Base-by-base conservation (phyloP, 768 basidiomycete genomes). In the Pholiota conissans region DNA sequence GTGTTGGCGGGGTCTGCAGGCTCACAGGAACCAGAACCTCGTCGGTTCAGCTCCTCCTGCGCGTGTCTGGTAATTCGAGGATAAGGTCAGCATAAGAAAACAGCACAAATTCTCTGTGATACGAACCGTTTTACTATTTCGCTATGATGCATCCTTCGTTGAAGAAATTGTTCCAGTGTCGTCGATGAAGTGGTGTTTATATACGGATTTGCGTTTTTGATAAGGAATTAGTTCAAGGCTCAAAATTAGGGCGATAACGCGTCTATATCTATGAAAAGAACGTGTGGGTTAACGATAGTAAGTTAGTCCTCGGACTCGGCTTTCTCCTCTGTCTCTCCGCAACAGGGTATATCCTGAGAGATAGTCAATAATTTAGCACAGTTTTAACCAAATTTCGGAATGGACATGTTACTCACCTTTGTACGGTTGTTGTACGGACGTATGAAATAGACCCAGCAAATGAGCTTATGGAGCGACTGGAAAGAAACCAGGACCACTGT, bases 1-100 rank as follows among this genome's bases (percentile, higher is more conserved):
- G 85, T 83, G 39, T 81, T 74, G 6, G 77, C 71, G 5, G 90
- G 87, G 61, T 85, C 75, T 20, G 87, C 76, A 16, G 73, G 73
- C 61, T 74, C 73, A 58, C 76, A 78, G 34, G 64, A 60, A 14
- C 20, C 49, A 18, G 62, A 58, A 20, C 46, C 61, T 56, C 65
- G 56, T 8, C 35, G 51, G 22, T 13, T n/a, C 22, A 39, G 37
- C 14, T 39, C 37, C n/a, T 39, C 2, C 2, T 39, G 5, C 37
- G n/a, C 8, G 37, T 35, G n/a, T n/a, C n/a, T n/a, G n/a, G n/a
- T n/a, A n/a, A n/a, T n/a, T n/a, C n/a, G n/a, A n/a, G n/a, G n/a
- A n/a, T 7, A 5, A 24, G 10, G n/a, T 18, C 32, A 50, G 29
- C 11, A n/a, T 2, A 34, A 50, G 29, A 22, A 1, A 18, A 13